These are phyloP conservation scores for Penicillium corylophilum DNA, from an alignment of 2,329 filamentous ascomycete genomes.

Conservation along the genomic window DNA sequence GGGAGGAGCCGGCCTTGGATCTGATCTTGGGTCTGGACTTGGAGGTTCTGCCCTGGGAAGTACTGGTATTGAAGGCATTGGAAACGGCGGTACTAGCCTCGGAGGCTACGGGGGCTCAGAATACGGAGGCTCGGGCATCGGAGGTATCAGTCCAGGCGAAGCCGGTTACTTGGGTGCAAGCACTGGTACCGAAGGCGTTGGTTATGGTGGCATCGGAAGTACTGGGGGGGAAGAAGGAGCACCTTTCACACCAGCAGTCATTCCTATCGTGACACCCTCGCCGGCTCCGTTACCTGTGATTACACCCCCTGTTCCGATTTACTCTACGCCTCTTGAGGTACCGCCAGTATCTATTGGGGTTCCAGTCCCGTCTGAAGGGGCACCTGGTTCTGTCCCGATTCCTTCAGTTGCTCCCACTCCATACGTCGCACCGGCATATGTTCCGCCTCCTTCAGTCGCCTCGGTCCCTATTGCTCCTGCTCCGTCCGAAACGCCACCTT, in stretches of 20 bases:
- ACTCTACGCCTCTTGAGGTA: neutral
- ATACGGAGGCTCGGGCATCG: neutral
- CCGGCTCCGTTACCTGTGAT: neutral
- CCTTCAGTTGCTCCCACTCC: too few species aligned
- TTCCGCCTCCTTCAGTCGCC: neutral
- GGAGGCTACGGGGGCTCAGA: neutral
- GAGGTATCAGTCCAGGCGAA: neutral
- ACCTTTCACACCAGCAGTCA: neutral
- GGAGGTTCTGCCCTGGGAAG: neutral
- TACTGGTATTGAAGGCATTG: neutral
- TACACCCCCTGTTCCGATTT: neutral
- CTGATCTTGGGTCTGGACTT: neutral
- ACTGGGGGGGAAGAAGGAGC: neutral
- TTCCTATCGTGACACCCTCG: neutral
- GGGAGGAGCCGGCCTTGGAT: too few species aligned
- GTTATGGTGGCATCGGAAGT: neutral
- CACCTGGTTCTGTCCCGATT: too few species aligned
- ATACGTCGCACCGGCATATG: too few species aligned
- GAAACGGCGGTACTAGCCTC: too few species aligned
- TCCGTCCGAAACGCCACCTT: neutral
- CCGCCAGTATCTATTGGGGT: too few species aligned
- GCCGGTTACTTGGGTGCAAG: neutral
- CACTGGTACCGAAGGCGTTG: neutral
- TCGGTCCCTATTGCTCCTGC: neutral
- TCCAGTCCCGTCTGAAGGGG: neutral